Evolutionary conservation across 139 green algal species (phyloP).

Genomic region (Nannochloris sp.): DNA sequence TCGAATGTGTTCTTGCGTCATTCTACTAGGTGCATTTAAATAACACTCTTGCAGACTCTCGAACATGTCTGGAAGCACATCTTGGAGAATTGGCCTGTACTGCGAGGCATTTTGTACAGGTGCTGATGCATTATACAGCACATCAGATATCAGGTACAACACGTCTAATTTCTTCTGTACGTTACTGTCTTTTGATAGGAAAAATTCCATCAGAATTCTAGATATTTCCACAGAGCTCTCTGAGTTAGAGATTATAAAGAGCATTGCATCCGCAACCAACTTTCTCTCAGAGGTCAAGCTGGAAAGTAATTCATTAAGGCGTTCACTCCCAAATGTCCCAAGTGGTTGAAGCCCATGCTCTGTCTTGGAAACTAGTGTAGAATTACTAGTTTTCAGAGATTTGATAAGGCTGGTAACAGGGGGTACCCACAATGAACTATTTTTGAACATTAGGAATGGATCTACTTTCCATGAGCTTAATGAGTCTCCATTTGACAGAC

Average conservation of each 20-base stretch:
- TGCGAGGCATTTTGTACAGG: conserved; percentile 79
- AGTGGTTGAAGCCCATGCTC: conserved; percentile 20
- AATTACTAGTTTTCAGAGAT: conserved; percentile 29
- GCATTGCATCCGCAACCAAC: conserved; percentile 73
- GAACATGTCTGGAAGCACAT: conserved; percentile 73
- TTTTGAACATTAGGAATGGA: conserved; percentile 85
- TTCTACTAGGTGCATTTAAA: conserved; percentile 38
- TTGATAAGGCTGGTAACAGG: conserved; percentile 31
- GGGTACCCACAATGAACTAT: conserved; percentile 37
- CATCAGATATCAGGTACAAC: conserved; percentile 86
- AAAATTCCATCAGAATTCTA: conserved; percentile 68
- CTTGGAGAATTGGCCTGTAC: conserved; percentile 67
- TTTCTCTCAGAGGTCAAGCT: conserved; percentile 56
- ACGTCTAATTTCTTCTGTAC: conserved; percentile 71
- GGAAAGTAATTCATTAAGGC: conserved; percentile 82
- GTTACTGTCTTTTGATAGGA: conserved; percentile 79
- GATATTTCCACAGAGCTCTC: conserved; percentile 64
- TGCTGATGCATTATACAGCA: conserved; percentile 87
- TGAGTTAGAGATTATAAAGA: conserved; percentile 85
- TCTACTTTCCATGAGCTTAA: conserved; percentile 76
- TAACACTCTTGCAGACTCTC: conserved; percentile 53
- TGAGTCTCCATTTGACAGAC: conserved; percentile 44
- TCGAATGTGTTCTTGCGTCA: conserved; percentile 53
- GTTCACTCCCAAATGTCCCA: conserved; percentile 52
- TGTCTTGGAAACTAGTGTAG: conserved; percentile 22